A percentile compares a stretch with the other conserved stretches of the same genome.
Conservation (phyloP, 257 asterid genomes). For the Ilex aquifolium region DNA sequence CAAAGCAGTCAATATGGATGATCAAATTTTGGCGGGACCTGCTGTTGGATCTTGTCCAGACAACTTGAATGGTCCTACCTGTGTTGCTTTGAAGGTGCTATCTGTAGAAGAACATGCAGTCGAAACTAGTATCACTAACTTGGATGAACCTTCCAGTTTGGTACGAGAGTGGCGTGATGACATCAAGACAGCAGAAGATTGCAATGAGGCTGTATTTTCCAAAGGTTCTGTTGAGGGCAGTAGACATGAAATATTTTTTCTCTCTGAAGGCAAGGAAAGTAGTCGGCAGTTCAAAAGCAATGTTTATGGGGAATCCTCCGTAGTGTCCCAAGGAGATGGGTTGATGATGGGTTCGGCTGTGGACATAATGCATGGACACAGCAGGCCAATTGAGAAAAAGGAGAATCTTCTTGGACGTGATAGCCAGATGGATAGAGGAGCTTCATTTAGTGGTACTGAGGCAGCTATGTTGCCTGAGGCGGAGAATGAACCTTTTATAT, state of each 20-base stretch:
- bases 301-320: neutral
- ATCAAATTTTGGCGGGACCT: neutral
- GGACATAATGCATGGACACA: neutral
- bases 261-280: neutral
- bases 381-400: neutral
- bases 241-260: neutral
- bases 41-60: neutral
- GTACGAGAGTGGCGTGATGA: neutral
- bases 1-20: neutral
- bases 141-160: neutral
- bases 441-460: neutral
- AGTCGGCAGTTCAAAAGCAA: neutral
- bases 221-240: neutral
- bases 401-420: neutral
- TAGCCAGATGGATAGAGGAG: neutral
- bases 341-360: neutral
- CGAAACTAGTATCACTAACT: neutral
- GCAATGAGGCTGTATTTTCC: neutral
- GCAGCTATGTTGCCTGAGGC: neutral
- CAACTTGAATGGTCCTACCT: neutral
- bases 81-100: neutral
- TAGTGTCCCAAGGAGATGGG: neutral
- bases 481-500: neutral
- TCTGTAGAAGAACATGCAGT: neutral
- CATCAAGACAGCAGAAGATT: neutral